These are phyloP conservation scores for Lippia alba DNA, from an alignment of 305 asterid genomes.

Conservation along the genomic window DNA sequence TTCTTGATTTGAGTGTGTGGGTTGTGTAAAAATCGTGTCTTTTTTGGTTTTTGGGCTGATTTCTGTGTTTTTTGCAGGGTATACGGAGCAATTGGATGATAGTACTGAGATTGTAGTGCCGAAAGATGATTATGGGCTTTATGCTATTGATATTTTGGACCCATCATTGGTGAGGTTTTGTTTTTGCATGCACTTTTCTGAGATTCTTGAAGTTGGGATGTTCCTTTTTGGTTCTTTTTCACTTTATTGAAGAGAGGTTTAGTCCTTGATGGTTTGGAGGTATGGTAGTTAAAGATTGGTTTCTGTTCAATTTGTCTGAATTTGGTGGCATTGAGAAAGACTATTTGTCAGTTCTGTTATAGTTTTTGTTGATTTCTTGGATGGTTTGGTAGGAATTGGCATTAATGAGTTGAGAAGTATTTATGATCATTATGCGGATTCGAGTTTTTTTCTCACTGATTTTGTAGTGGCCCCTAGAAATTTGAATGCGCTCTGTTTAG, in stretches of 20 bases:
- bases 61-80: slow-evolving; percentile 51
- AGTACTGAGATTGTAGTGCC: slow-evolving; percentile 75
- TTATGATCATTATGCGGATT: background rate
- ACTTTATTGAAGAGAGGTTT: background rate
- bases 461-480: background rate
- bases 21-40: background rate
- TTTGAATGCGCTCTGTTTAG: slow-evolving; percentile 10
- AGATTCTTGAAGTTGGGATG: background rate
- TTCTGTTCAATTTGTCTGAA: background rate
- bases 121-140: slow-evolving; percentile 92
- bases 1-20: background rate
- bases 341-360: background rate
- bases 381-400: background rate
- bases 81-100: slow-evolving; percentile 76
- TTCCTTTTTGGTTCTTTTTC: background rate
- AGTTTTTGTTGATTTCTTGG: background rate
- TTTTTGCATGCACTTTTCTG: background rate
- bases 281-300: background rate
- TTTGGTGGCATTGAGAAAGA: background rate
- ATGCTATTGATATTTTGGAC: slow-evolving; percentile 94
- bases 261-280: background rate
- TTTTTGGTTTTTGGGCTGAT: background rate
- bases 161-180: slow-evolving; percentile 70
- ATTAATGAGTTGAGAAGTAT: background rate
- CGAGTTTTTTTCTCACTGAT: too few species aligned